Conservation (phyloP, 352 stramenopile genomes). For the Globisporangium megalacanthum region DNA sequence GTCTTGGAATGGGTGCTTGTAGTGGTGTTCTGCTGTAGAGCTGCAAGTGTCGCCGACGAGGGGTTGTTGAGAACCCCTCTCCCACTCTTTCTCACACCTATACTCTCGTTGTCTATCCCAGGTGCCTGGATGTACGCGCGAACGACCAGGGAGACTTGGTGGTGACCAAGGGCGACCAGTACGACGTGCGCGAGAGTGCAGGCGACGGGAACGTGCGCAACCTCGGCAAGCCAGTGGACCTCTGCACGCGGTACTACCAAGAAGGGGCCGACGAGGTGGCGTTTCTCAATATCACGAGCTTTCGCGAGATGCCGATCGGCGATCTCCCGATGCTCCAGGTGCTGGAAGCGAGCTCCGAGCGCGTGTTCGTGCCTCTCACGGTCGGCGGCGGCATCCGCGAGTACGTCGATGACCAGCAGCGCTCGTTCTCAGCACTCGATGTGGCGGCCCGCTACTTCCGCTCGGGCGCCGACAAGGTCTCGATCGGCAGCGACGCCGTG, state of each 20-base stretch:
- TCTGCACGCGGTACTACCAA: conserved; percentile 95
- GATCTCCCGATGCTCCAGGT: conserved; percentile 97
- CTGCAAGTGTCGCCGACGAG: not conserved
- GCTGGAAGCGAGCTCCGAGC: conserved; percentile 92
- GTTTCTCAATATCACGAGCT: conserved; percentile 99
- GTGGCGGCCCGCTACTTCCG: conserved; percentile 96
- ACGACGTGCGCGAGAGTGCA: conserved; percentile 93
- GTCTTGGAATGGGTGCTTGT: too few species aligned
- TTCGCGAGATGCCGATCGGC: conserved; percentile 94
- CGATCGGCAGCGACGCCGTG: conserved; percentile 96
- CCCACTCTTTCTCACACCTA: too few species aligned
- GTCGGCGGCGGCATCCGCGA: conserved; percentile 97
- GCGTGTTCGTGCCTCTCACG: conserved; percentile 97
- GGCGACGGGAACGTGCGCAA: conserved; percentile 92
- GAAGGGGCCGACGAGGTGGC: conserved; percentile 96
- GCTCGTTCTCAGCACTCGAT: conserved; percentile 90
- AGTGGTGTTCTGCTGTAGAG: conserved; percentile 3
- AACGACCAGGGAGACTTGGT: conserved; percentile 97
- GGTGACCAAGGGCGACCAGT: conserved; percentile 99
- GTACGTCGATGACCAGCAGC: conserved; percentile 90
- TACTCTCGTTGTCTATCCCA: conserved; percentile 7
- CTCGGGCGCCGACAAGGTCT: conserved; percentile 98
- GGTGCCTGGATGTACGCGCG: conserved; percentile 94
- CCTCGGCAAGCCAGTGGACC: conserved; percentile 95
- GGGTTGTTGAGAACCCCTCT: too few species aligned